Evolutionary conservation across 352 stramenopile genomes (phyloP), one percentile per base, ranked within the genome.

Genomic region (Blastocystis sp.): DNA sequence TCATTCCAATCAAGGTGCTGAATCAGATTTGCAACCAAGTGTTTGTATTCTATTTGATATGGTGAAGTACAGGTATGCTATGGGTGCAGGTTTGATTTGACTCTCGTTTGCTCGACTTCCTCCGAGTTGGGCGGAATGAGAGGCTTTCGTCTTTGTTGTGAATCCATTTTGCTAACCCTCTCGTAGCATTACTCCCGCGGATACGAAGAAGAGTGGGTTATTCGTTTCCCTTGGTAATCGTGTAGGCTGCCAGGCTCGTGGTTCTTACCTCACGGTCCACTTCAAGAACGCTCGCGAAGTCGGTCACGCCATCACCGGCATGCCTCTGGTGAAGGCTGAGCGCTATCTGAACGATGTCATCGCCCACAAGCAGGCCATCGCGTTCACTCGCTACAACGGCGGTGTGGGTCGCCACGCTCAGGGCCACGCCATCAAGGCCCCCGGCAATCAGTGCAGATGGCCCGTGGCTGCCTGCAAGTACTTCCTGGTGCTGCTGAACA

Each of bases 31-130:
- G 65, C 65, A 76, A 76, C 65, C 65, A 48, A 48, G 34, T 24
- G n/a, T 24, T 76, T 52, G 11, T 45, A 28, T n/a, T 40, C 11
- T 14, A 19, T 57, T 11, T 34, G 52, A 34, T 11, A 77, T 77
- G 68, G 68, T 77, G 3, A 77, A 77, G 42, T 77, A 77, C 68
- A 77, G 68, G 68, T 77, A 77, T 11, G 68, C 14, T 48, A 45
- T 74, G 7, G 21, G 34, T 14, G 48, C 48, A 14, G 14, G 48
- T 57, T 7, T 14, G 6, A 14, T 57, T 57, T 57, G 48, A 45
- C 4, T 14, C 4, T 10, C 28, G 40, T 10, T 54, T 40, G 4
- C 7, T 74, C 11, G 6, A 40, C 64, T 45, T 54, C 4, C 17
- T 45, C 40, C 43, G 64, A 45, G 42, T 74, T 57, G 48, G 14